Evolutionary conservation across 2,329 filamentous ascomycete species (phyloP).

Genomic region (Stachybotrys echinatus): DNA sequence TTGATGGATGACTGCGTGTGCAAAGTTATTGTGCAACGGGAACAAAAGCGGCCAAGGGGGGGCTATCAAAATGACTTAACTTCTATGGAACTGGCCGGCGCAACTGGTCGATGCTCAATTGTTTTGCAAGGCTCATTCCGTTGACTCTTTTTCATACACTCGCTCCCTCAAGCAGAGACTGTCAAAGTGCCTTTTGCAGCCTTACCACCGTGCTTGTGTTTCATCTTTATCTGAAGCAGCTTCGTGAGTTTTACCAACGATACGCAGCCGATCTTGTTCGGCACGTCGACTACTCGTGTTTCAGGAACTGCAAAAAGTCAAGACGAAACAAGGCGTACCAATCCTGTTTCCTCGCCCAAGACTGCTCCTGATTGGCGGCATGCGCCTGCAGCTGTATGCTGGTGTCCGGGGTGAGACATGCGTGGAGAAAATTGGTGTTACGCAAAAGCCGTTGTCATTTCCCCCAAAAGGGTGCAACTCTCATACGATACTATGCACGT

Average conservation of each 20-base stretch:
- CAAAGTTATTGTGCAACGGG: background rate
- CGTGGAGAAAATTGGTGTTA: background rate
- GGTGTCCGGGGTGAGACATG: background rate
- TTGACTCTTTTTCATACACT: background rate
- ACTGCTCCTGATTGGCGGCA: background rate
- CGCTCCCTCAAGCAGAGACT: too few species aligned
- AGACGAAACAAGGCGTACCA: background rate
- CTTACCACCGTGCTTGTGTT: too few species aligned
- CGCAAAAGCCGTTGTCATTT: background rate
- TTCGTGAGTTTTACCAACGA: too few species aligned
- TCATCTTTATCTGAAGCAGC: too few species aligned
- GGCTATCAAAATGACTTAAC: background rate
- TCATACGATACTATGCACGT: too few species aligned
- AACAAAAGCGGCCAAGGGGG: background rate
- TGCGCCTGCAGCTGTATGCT: too few species aligned
- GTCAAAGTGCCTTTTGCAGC: too few species aligned
- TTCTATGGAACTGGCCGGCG: background rate
- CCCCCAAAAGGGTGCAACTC: too few species aligned
- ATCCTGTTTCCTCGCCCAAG: background rate
- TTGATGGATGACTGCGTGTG: background rate
- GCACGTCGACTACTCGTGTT: background rate
- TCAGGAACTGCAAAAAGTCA: background rate
- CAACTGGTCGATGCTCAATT: background rate
- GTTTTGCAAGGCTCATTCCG: background rate
- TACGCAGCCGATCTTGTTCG: background rate